Base-by-base conservation (phyloP, 192 early-diverging fungal genomes). In the Powellomyces hirtus region DNA sequence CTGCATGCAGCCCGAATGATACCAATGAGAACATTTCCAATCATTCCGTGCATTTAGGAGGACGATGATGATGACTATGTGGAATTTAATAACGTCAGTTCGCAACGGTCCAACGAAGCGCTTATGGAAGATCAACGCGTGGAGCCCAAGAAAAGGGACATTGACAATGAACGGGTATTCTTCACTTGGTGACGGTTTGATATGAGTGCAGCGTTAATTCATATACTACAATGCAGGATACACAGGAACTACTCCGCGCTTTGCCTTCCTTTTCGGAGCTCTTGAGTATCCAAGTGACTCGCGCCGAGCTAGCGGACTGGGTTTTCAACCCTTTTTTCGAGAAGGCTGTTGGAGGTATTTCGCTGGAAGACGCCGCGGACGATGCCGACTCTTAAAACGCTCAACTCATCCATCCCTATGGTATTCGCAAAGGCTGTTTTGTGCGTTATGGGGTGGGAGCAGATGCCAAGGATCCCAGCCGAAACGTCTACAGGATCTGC, bases 401-500 rank as follows among this genome's bases (percentile, higher is more conserved):
- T 13, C 26, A 60, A 14, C 59, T 38, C 10, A 38, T 38, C 8
- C 40, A 42, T 42, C 40, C 10, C 40, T 42, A 13, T n/a, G n/a
- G n/a, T n/a, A n/a, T n/a, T n/a, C n/a, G n/a, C 4, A 56, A 34
- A 60, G 67, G 67, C 0, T 69, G 67, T 31, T 69, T 69, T 34
- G 67, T 69, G 7, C 55, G 67, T 0, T 69, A 69, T 60, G 67
- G 67, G 1, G 20, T 69, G 4, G 67, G 67, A 33, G 55, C 46
- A 26, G 67, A 69, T 36, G 33, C 57, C 4, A 59, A 69, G 34
- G 57, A 69, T 33, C 44, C 67, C 4, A 60, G 20, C 2, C n/a
- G 29, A 36, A 69, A 60, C 42, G 67, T 69, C 18, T 69, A 69
- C 33, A 56, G 67, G 7, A 16, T 69, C 20, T 69, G 67, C 38